Evolutionary conservation across 2,329 filamentous ascomycete genomes (phyloP), one percentile per base, ranked within the genome.

Genomic region (Ceratocystis variospora): DNA sequence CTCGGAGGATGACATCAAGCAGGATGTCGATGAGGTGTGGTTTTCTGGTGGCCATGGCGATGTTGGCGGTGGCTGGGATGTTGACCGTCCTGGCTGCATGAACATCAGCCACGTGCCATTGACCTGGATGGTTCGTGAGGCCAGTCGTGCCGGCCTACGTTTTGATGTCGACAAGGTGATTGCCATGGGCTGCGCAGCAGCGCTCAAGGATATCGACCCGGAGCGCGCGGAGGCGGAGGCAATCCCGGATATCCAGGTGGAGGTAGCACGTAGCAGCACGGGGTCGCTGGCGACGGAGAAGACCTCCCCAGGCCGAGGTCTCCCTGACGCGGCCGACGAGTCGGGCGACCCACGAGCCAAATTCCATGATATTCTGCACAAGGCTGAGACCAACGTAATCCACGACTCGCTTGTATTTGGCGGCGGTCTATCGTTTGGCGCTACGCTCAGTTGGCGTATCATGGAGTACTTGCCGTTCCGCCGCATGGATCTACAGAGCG

Each of bases 401-500:
- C 88, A 93, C 72, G 89, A 92, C 73, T 89, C 87, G 2, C 79
- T 92, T 0, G 76, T 81, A 62, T 89, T 84, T 70, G 79, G 80
- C 12, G 81, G 83, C 12, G 88, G 88, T 0, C 77, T 88, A 3
- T 73, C 79, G 0, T 68, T 69, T 28, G 66, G 77, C 3, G 82
- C 84, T 0, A 87, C 90, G 0, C 70, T 87, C 0, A 81, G 80
- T 1, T 93, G 89, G 89, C 87, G 85, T 45, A 73, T 89, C 25
- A 89, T 93, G 88, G 89, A 93, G 72, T 91, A 87, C 73, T 77
- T 93, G 28, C 89, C 89, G 0, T 92, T 93, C 75, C 81, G 87
- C 0, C 80, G 89, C 28, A 92, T 94, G 87, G 89, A 93, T 70
- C 76, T 93, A 6, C 84, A 85, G 68, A 68, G 77, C 0, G 87